Base-by-base conservation (phyloP, 2,329 filamentous ascomycete species). In the Aspergillus ochraceus region DNA sequence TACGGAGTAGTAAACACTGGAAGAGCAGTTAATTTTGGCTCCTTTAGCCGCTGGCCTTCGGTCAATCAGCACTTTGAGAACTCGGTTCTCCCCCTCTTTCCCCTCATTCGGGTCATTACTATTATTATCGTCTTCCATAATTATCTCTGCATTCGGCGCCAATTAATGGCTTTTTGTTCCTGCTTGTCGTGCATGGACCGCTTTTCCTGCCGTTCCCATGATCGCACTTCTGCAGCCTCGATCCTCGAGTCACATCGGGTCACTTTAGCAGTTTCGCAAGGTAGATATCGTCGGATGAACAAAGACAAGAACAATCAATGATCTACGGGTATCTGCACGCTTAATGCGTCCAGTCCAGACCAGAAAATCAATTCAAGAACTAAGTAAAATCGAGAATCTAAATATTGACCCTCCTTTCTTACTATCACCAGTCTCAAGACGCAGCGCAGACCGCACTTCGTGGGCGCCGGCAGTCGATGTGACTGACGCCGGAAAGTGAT, bases 181-280 rank as follows among this genome's bases (percentile, higher is more conserved):
- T 6, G 30, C 17, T 32, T 11, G n/a, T 2, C 12, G 42, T 55
- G 53, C 53, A 55, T 55, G 53, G 53, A 36, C 53, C 53, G 24
- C 29, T 36, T 17, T 8, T 29, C 26, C 9, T 19, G 19, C 39
- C 39, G 24, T 49, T 45, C 51, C 42, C 55, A 57, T 59, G 60
- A 60, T 64, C 56, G 11, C 6, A 20, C 46, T 64, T 64, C 64
- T 66, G 61, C 62, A 64, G 26, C 54, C 54, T 59, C 45, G 39
- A 54, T 57, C 52, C 49, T 58, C 36, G 46, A 61, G 60, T 67
- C 65, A 67, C 65, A 66, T 42, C 49, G 19, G 45, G 58, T 60
- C 60, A 57, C 54, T 52, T 54, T 22, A 6, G 39, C 39, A 42
- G 8, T 19, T 19, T 42, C 42, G 10, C 6, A 24, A 11, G 50